phyloP scores from a whole-genome alignment of 805 yeast species.

The Saccharomyces jurei region DNA sequence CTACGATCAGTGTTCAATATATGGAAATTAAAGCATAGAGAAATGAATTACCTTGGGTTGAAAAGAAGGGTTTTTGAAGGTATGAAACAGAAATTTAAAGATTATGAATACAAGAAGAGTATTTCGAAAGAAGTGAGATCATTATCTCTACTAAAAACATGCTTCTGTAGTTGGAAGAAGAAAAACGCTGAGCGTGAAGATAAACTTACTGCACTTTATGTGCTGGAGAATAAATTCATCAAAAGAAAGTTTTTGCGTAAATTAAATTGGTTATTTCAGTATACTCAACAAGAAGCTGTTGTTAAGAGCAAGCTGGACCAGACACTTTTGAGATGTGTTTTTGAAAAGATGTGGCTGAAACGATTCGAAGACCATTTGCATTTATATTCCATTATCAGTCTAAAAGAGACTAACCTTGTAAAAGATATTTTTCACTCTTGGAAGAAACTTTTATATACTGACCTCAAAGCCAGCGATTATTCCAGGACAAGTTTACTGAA shows the following conservation, averaged over 20 bases:
- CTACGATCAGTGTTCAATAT: neutral
- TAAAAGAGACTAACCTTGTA: conserved; percentile 4
- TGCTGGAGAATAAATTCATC: conserved; percentile 7
- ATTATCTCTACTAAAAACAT: neutral
- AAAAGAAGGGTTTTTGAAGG: neutral
- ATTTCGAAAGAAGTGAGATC: neutral
- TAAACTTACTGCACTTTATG: neutral
- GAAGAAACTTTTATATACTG: conserved; percentile 5
- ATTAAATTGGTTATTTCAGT: conserved; percentile 2
- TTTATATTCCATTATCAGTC: conserved; percentile 7
- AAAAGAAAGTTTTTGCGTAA: conserved; percentile 7
- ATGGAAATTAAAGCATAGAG: neutral
- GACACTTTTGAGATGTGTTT: conserved; percentile 6
- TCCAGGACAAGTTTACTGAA: neutral
- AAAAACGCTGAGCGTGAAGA: neutral
- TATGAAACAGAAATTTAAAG: neutral
- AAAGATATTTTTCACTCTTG: conserved; percentile 4
- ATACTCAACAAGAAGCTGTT: conserved; percentile 9
- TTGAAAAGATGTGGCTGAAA: conserved; percentile 17
- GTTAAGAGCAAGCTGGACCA: conserved; percentile 4
- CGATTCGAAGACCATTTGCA: conserved; percentile 13
- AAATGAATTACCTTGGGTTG: neutral
- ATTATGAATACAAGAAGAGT: neutral
- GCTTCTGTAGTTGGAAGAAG: neutral
- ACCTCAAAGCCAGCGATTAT: conserved; percentile 4